A percentile compares a stretch with the other conserved stretches of the same genome.
phyloP scores from a whole-genome alignment of 2,329 filamentous ascomycete genomes.

The Arachnomyces sp. region DNA sequence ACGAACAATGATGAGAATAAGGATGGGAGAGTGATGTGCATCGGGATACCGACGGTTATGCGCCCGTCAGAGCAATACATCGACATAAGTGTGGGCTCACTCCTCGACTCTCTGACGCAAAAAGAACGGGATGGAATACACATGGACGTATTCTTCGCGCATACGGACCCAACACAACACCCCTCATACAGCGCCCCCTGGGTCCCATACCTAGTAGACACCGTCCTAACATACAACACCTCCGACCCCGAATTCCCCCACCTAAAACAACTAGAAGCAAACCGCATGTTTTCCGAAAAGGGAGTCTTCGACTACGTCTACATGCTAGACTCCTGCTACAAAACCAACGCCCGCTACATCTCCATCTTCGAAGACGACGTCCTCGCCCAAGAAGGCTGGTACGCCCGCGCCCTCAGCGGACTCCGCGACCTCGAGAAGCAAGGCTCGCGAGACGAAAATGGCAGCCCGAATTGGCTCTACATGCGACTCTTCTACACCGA shows the following conservation, averaged over 20 bases:
- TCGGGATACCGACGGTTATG: slow-evolving; percentile 18
- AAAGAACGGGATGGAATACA: slow-evolving; percentile 16
- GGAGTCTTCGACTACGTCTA: slow-evolving; percentile 28
- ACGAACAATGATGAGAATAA: neutral
- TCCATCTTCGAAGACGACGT: slow-evolving; percentile 32
- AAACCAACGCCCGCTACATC: slow-evolving; percentile 24
- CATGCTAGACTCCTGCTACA: slow-evolving; percentile 20
- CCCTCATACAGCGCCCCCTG: slow-evolving; percentile 20
- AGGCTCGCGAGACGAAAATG: neutral
- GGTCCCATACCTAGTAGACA: slow-evolving; percentile 15
- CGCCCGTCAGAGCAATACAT: slow-evolving; percentile 19
- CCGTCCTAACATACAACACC: slow-evolving; percentile 16
- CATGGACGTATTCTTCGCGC: slow-evolving; percentile 17
- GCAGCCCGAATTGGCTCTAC: slow-evolving; percentile 21
- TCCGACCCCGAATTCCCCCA: slow-evolving; percentile 12
- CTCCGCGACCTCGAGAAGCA: slow-evolving; percentile 10
- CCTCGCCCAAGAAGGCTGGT: slow-evolving; percentile 30
- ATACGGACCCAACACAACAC: slow-evolving; percentile 18
- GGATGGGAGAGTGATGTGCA: slow-evolving; percentile 11
- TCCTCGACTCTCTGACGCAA: slow-evolving; percentile 16
- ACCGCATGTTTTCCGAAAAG: slow-evolving; percentile 23
- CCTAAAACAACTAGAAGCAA: slow-evolving; percentile 18
- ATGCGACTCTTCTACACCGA: slow-evolving; percentile 29
- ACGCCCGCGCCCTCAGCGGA: slow-evolving; percentile 21
- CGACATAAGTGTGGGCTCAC: slow-evolving; percentile 18